These are phyloP conservation scores for Golovinomyces cichoracearum DNA, from an alignment of 2,329 filamentous ascomycete species.

Conservation along the genomic window DNA sequence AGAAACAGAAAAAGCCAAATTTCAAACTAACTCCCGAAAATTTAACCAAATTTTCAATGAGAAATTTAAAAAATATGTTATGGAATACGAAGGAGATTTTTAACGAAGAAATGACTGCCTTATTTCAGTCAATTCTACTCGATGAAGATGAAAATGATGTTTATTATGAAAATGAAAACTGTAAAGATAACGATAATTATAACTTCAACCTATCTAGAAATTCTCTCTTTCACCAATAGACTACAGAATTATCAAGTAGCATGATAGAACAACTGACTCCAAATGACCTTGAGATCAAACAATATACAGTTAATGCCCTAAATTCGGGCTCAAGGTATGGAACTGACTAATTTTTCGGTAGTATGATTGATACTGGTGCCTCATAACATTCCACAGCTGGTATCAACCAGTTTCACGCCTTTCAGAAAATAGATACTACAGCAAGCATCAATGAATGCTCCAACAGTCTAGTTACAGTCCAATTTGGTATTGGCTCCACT, in stretches of 20 bases:
- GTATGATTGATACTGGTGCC: neutral
- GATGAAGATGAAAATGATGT: too few relatives aligned
- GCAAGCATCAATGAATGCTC: neutral
- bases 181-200: too few relatives aligned
- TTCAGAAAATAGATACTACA: neutral
- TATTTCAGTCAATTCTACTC: too few relatives aligned
- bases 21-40: too few relatives aligned
- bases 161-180: too few relatives aligned
- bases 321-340: neutral
- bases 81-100: constrained; percentile 1
- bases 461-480: neutral
- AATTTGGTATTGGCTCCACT: neutral
- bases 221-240: too few relatives aligned
- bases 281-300: too few relatives aligned
- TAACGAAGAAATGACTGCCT: too few relatives aligned
- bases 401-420: neutral
- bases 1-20: neutral
- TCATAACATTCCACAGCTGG: neutral
- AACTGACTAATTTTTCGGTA: neutral
- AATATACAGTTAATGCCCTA: too few relatives aligned
- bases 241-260: too few relatives aligned
- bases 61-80: neutral
- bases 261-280: too few relatives aligned
- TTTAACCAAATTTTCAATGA: neutral
- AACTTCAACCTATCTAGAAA: too few relatives aligned